A percentile compares a stretch with the other conserved stretches of the same genome.
phyloP scores from a whole-genome alignment of 208 protist species.

The Naegleria fowleri region DNA sequence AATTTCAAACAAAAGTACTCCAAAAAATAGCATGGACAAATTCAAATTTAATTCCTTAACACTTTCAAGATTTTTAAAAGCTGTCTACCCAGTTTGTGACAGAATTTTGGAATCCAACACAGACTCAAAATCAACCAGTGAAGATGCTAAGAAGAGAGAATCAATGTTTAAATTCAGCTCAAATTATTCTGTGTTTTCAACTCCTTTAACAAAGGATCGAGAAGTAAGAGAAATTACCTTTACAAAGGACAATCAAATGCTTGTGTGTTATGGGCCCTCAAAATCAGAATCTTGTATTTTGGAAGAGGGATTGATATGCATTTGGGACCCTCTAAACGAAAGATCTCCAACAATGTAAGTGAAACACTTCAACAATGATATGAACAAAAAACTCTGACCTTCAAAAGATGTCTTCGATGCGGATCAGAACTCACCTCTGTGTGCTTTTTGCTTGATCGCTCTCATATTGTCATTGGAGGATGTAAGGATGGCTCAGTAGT shows the following conservation, averaged over 20 bases:
- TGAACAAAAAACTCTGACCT: too few species aligned
- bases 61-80: not conserved
- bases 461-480: not conserved
- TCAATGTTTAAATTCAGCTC: not conserved
- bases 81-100: not conserved
- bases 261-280: not conserved
- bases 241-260: not conserved
- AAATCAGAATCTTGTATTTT: not conserved
- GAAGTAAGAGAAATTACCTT: not conserved
- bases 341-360: not conserved
- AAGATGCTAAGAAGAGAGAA: not conserved
- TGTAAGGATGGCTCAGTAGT: not conserved
- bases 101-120: not conserved
- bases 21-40: not conserved
- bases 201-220: not conserved
- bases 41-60: slow-evolving; percentile 8
- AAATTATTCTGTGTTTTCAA: not conserved
- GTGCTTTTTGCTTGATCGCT: not conserved
- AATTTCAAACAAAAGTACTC: not conserved
- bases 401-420: not conserved
- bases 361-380: too few species aligned
- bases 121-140: not conserved
- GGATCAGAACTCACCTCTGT: not conserved
- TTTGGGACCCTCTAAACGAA: not conserved
- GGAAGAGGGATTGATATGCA: not conserved